These are phyloP conservation scores for Punica granatum DNA, from an alignment of 345 rosid species.

Conservation along the genomic window DNA sequence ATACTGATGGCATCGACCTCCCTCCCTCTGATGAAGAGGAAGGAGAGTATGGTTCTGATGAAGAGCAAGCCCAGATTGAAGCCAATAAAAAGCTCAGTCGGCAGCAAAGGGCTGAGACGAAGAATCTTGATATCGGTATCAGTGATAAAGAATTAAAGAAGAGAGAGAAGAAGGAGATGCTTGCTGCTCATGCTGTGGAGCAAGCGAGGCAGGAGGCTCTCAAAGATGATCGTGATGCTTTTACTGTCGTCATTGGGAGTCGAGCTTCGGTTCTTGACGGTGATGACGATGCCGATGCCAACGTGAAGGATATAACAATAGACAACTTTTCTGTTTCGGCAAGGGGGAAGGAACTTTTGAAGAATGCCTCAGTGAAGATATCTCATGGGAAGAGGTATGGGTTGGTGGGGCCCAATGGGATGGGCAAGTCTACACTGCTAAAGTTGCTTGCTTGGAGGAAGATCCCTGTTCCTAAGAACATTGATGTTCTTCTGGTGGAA, in stretches of 20 bases:
- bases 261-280: constrained; percentile 83
- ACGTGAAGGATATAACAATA: constrained; percentile 73
- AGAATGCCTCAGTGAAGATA: constrained; percentile 78
- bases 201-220: constrained; percentile 72
- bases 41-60: constrained; percentile 35
- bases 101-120: constrained; percentile 45
- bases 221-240: constrained; percentile 90
- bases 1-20: constrained; percentile 77
- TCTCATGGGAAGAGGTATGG: constrained; percentile 98
- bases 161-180: constrained; percentile 62
- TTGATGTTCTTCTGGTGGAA: constrained; percentile 91
- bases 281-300: constrained; percentile 78
- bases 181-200: constrained; percentile 44
- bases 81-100: constrained; percentile 19
- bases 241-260: constrained; percentile 89
- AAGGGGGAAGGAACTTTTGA: constrained; percentile 85
- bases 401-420: constrained; percentile 91
- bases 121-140: constrained; percentile 43
- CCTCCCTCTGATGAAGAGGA: constrained; percentile 90
- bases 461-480: constrained; percentile 91
- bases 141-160: constrained; percentile 82
- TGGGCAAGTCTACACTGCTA: constrained; percentile 87
- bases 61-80: constrained; percentile 34
- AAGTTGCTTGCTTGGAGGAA: constrained; percentile 98
- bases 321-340: constrained; percentile 93